Conservation (phyloP, 2,329 filamentous ascomycete species). For the Apiospora phragmitis region DNA sequence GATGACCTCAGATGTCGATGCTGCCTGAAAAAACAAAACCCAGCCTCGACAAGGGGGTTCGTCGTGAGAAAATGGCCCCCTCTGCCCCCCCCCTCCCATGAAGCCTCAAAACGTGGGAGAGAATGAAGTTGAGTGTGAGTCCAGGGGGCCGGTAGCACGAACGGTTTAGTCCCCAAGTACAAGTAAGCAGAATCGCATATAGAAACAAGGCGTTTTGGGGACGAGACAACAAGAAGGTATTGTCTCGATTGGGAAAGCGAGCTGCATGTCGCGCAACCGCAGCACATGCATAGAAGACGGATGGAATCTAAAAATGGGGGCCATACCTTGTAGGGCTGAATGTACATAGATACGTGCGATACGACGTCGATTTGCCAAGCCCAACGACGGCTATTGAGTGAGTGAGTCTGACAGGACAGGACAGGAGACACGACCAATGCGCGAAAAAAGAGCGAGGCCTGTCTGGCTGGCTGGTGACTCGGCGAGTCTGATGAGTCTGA, state of each 20-base stretch:
- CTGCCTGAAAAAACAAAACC: background rate
- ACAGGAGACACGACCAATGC: background rate
- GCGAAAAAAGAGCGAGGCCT: background rate
- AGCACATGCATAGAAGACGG: background rate
- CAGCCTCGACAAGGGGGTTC: background rate
- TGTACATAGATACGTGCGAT: background rate
- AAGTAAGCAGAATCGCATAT: constrained; percentile 5
- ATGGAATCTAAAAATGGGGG: constrained; percentile 6
- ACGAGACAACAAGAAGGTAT: background rate
- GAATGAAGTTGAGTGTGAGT: background rate
- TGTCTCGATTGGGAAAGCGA: background rate
- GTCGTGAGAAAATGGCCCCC: background rate
- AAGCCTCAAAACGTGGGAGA: constrained; percentile 6
- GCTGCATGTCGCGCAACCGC: background rate
- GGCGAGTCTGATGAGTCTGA: background rate
- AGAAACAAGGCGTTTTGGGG: constrained; percentile 6
- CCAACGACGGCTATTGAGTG: background rate
- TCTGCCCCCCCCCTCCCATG: background rate
- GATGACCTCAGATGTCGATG: background rate
- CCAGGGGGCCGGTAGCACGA: background rate
- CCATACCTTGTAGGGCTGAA: background rate
- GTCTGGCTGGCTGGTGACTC: constrained; percentile 3
- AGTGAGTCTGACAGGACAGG: background rate
- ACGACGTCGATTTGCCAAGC: background rate
- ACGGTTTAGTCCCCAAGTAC: background rate